Conservation (phyloP, 2,329 filamentous ascomycete species). For the Cytospora paraplurivora region DNA sequence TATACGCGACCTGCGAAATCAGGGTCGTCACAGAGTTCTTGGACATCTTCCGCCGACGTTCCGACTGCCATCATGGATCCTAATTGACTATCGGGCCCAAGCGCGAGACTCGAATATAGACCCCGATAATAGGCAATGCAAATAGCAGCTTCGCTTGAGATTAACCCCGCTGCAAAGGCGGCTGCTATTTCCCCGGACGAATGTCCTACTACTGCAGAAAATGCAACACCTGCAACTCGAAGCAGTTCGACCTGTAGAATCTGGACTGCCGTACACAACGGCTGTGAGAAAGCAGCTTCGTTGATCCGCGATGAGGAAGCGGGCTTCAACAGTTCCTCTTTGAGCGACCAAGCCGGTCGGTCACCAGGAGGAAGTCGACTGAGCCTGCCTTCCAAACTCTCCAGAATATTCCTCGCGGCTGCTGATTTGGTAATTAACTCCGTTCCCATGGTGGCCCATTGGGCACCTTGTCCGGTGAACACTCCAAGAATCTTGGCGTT, state of each 20-base stretch:
- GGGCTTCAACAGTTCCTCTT: conserved; percentile 3
- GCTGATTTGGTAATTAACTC: conserved; percentile 37
- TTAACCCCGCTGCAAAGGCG: conserved; percentile 6
- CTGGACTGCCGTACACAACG: conserved; percentile 44
- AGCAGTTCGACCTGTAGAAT: conserved; percentile 41
- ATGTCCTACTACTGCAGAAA: conserved; percentile 35
- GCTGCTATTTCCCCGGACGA: conserved; percentile 32
- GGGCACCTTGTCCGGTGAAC: conserved; percentile 41
- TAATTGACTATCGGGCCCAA: conserved; percentile 13
- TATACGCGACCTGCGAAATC: conserved; percentile 31
- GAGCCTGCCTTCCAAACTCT: neutral
- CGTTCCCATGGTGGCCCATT: conserved; percentile 39
- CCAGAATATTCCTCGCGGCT: neutral
- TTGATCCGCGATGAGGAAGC: conserved; percentile 23
- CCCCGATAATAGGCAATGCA: conserved; percentile 32
- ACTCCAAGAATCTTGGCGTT: conserved; percentile 25
- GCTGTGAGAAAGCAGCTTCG: conserved; percentile 16
- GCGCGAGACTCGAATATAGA: neutral
- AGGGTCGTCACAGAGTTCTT: conserved; percentile 20
- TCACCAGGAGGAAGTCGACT: neutral
- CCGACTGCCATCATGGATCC: conserved; percentile 14
- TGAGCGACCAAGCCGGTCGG: conserved; percentile 11
- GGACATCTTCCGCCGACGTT: conserved; percentile 11
- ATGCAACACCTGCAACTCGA: conserved; percentile 26
- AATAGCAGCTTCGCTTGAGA: conserved; percentile 31